Evolutionary conservation across 2,329 filamentous ascomycete species (phyloP).

Genomic region (Malbranchea zuffiana): DNA sequence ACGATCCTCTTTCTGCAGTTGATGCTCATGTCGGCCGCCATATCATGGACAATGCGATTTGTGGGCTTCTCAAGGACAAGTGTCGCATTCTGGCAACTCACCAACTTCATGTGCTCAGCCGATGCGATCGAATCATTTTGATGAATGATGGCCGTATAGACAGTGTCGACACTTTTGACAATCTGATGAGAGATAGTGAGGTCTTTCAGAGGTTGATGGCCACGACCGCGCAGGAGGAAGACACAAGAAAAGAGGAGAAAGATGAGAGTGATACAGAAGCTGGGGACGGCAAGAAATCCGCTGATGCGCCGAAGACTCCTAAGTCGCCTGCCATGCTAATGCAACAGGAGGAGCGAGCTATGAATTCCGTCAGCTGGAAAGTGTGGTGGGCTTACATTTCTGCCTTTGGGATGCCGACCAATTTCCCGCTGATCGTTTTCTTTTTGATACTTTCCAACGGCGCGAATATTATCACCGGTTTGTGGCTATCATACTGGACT

Average conservation of each 20-base stretch:
- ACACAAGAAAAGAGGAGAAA: constrained; percentile 34
- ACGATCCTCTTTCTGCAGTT: constrained; percentile 50
- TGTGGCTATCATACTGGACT: constrained; percentile 95
- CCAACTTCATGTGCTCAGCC: constrained; percentile 81
- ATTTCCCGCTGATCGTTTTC: constrained; percentile 47
- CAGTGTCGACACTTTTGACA: constrained; percentile 79
- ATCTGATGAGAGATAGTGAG: constrained; percentile 68
- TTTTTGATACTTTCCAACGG: constrained; percentile 64
- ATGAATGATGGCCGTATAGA: constrained; percentile 79
- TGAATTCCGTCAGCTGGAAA: constrained; percentile 65
- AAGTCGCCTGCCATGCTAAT: constrained; percentile 31
- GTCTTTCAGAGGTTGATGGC: constrained; percentile 74
- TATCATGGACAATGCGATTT: constrained; percentile 89
- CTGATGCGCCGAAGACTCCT: constrained; percentile 39
- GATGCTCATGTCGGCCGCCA: constrained; percentile 51
- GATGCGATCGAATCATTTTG: constrained; percentile 86
- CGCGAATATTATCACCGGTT: constrained; percentile 72
- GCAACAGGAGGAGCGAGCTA: constrained; percentile 48
- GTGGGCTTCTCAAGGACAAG: constrained; percentile 77
- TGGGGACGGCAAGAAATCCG: constrained; percentile 37
- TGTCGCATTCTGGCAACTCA: constrained; percentile 88
- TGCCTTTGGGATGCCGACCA: constrained; percentile 60
- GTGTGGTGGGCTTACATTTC: constrained; percentile 69
- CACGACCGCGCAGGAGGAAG: constrained; percentile 57
- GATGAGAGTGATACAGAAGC: constrained; percentile 41